A percentile compares a stretch with the other conserved stretches of the same genome.
phyloP scores from a whole-genome alignment of 2,329 filamentous ascomycete genomes.

The Cercospora zeina region DNA sequence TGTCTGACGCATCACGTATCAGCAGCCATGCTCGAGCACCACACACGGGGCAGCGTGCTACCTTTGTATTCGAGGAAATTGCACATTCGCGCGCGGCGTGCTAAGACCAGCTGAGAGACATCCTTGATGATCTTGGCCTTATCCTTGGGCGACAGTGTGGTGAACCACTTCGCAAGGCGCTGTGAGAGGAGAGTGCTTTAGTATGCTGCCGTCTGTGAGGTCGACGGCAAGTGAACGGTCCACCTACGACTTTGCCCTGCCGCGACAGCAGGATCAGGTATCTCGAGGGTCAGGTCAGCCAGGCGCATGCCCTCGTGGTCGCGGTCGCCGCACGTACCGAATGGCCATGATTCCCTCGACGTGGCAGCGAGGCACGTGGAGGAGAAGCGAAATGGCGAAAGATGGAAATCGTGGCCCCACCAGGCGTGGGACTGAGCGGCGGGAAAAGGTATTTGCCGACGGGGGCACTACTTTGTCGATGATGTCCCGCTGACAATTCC shows the following conservation, averaged over 20 bases:
- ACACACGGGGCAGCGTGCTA: slow-evolving; percentile 43
- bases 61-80: slow-evolving; percentile 99
- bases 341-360: slow-evolving; percentile 51
- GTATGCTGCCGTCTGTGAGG: slow-evolving; percentile 16
- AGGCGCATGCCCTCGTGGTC: slow-evolving; percentile 8
- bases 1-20: slow-evolving; percentile 61
- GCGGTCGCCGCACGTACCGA: slow-evolving; percentile 46
- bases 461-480: slow-evolving; percentile 8
- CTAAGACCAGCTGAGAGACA: slow-evolving; percentile 95
- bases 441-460: slow-evolving; percentile 10
- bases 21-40: slow-evolving; percentile 15
- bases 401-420: slow-evolving; percentile 10
- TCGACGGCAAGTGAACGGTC: slow-evolving; percentile 5
- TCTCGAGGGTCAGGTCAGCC: slow-evolving; percentile 53
- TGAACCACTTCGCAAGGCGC: slow-evolving; percentile 99
- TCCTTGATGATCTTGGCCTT: slow-evolving; percentile 99
- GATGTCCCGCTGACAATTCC: slow-evolving; percentile 9
- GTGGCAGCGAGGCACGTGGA: slow-evolving; percentile 11
- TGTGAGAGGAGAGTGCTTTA: slow-evolving; percentile 46
- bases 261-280: slow-evolving; percentile 96
- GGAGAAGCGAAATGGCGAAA: slow-evolving; percentile 10
- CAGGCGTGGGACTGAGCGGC: not conserved
- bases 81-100: slow-evolving; percentile 96
- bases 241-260: slow-evolving; percentile 96
- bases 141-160: slow-evolving; percentile 92